phyloP scores from a whole-genome alignment of 805 yeast genomes.

The Torulaspora microellipsoides region DNA sequence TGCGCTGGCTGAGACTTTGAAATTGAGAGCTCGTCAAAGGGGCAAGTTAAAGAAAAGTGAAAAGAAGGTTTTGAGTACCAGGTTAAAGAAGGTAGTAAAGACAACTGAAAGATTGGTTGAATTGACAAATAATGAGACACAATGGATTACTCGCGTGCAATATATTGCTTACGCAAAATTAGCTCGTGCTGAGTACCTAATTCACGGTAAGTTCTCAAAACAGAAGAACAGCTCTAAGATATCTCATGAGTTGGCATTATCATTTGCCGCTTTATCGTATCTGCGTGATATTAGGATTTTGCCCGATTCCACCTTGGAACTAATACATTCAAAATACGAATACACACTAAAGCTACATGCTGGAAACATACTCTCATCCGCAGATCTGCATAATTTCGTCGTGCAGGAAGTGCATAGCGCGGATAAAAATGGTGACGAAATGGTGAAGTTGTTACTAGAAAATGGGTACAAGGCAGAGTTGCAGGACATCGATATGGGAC shows the following conservation, averaged over 20 bases:
- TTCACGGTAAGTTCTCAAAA: slow-evolving; percentile 26
- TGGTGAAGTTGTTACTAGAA: slow-evolving; percentile 37
- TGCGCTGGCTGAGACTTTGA: slow-evolving; percentile 28
- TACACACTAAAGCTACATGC: slow-evolving; percentile 29
- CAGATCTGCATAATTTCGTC: slow-evolving; percentile 25
- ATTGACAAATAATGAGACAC: slow-evolving; percentile 39
- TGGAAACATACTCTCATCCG: slow-evolving; percentile 20
- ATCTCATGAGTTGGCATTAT: slow-evolving; percentile 22
- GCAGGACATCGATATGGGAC: slow-evolving; percentile 13
- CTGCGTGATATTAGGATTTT: slow-evolving; percentile 17
- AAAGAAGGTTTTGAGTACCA: slow-evolving; percentile 51
- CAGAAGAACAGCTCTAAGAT: slow-evolving; percentile 22
- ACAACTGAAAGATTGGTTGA: slow-evolving; percentile 42
- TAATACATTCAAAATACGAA: slow-evolving; percentile 26
- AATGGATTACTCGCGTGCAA: slow-evolving; percentile 36
- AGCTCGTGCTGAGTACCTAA: slow-evolving; percentile 41
- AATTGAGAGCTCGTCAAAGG: slow-evolving; percentile 30
- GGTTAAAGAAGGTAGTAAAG: slow-evolving; percentile 59
- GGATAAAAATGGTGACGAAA: slow-evolving; percentile 28
- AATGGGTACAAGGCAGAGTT: slow-evolving; percentile 33
- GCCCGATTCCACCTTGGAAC: slow-evolving; percentile 18
- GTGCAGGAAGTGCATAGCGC: slow-evolving; percentile 13
- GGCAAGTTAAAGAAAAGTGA: slow-evolving; percentile 31
- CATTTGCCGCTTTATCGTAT: slow-evolving; percentile 24
- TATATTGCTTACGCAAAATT: slow-evolving; percentile 44